phyloP scores from a whole-genome alignment of 371 early-diverging fungal genomes.

The Mucor plumbeus region DNA sequence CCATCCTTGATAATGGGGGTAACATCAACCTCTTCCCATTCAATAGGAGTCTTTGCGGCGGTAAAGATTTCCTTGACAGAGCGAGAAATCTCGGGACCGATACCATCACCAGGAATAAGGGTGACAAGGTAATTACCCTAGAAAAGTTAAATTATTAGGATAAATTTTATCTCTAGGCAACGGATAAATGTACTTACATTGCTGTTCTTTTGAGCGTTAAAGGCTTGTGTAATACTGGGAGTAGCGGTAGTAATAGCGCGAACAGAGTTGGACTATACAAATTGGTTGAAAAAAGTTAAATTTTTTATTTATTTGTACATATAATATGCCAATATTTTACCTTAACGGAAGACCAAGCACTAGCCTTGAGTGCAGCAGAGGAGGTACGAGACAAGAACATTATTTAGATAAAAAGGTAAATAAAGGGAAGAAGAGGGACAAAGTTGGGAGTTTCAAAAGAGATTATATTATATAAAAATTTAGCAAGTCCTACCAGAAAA shows the following conservation, averaged over 20 bases:
- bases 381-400: slow-evolving; percentile 45
- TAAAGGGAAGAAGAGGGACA: slow-evolving; percentile 29
- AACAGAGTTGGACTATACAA: slow-evolving; percentile 40
- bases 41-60: slow-evolving; percentile 94
- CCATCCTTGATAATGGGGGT: slow-evolving; percentile 93
- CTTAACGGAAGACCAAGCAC: slow-evolving; percentile 37
- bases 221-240: slow-evolving; percentile 65
- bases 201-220: slow-evolving; percentile 67
- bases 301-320: neutral
- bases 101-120: slow-evolving; percentile 98
- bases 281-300: neutral
- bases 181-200: slow-evolving; percentile 51
- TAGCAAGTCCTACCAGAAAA: slow-evolving; percentile 17
- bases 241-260: slow-evolving; percentile 63
- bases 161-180: neutral
- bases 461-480: slow-evolving; percentile 20
- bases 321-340: slow-evolving; percentile 15
- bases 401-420: slow-evolving; percentile 18
- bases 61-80: slow-evolving; percentile 93
- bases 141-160: neutral
- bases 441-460: slow-evolving; percentile 26
- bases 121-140: slow-evolving; percentile 86
- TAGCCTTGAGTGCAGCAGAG: slow-evolving; percentile 41
- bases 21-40: slow-evolving; percentile 96
- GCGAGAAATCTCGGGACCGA: slow-evolving; percentile 97